Evolutionary conservation across 1,139 yeast genomes (phyloP), one percentile per base, ranked within the genome.

Genomic region (Hemisphaericaspora xylanilytica): DNA sequence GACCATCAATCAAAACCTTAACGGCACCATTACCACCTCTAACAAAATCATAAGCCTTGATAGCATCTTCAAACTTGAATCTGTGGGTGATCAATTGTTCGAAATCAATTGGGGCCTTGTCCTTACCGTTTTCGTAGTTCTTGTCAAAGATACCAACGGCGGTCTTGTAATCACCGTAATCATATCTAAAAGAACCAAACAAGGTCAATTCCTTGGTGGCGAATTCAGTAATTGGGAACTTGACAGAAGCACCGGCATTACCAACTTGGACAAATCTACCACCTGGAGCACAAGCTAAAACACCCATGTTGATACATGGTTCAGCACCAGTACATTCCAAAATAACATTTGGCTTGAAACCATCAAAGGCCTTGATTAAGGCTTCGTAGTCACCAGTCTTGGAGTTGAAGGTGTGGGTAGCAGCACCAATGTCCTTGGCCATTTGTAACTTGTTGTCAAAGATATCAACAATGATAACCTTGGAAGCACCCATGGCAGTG

Each of bases 161-260:
- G 34, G 82, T 79, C 50, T 76, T 74, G 69, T 87, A 88, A 60
- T 87, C 95, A 46, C 87, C 83, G 49, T 73, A 81, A 39, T 81
- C 80, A 63, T 89, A 89, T 60, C 97, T 79, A 73, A 87, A 88
- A 45, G 83, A 79, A 28, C 95, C 95, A 55, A 74, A 80, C 55
- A 86, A 65, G 1, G 74, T 70, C 51, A 85, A 62, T 58, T 88
- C 96, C 56, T 81, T 84, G 46, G 78, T 78, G 25, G 82, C 78
- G 48, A 86, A 69, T 46, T 77, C 81, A 30, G 85, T 78, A 54
- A 88, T 79, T 42, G 96, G 96, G 73, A 88, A 81, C 39, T 67
- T 67, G 42, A 84, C 78, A 43, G 73, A 68, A 34, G 80, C 81
- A 35, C 74, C 75, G 15, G 92, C 87, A 71, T 83, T 84, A 31